Evolutionary conservation across 805 yeast species (phyloP).

Genomic region (Zygotorulaspora danielsina): DNA sequence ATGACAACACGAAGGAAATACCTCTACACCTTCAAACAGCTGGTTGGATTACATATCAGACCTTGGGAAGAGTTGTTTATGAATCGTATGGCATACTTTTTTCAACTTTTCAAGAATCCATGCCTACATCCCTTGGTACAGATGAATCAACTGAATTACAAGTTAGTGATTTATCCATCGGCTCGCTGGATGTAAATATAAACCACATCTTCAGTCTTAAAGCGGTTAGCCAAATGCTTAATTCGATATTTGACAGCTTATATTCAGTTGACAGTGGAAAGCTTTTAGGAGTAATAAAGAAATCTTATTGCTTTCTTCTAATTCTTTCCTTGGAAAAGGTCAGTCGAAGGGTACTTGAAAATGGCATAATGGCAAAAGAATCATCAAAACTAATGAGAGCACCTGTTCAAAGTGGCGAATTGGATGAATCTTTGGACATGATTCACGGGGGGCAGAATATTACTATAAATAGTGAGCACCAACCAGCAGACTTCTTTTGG

Average conservation of each 20-base stretch:
- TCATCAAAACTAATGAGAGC: too few relatives aligned
- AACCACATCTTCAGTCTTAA: slow-evolving; percentile 1
- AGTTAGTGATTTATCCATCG: slow-evolving; percentile 1
- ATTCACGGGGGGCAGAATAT: background rate
- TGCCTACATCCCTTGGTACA: background rate
- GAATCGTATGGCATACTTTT: slow-evolving; percentile 3
- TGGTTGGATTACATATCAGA: slow-evolving; percentile 3
- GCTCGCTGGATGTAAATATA: slow-evolving; percentile 2
- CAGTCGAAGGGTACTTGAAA: background rate
- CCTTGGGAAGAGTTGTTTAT: slow-evolving; percentile 3
- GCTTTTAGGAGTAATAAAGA: background rate
- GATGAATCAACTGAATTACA: background rate
- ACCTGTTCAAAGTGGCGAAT: too few relatives aligned
- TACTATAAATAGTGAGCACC: background rate
- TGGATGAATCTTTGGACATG: background rate
- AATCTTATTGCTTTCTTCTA: slow-evolving; percentile 4
- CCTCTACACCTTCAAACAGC: slow-evolving; percentile 4
- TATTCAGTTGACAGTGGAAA: background rate
- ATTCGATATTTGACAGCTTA: slow-evolving; percentile 1
- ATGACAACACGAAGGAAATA: background rate
- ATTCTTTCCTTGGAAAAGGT: slow-evolving; percentile 2
- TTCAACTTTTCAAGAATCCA: slow-evolving; percentile 4
- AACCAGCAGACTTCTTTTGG: slow-evolving; percentile 1
- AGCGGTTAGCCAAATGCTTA: slow-evolving; percentile 2
- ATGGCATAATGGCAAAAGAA: slow-evolving; percentile 3